Percentiles rank a stretch among this genome's conserved stretches.
phyloP scores from a whole-genome alignment of 371 early-diverging fungal genomes.

The Parasitella parasitica region DNA sequence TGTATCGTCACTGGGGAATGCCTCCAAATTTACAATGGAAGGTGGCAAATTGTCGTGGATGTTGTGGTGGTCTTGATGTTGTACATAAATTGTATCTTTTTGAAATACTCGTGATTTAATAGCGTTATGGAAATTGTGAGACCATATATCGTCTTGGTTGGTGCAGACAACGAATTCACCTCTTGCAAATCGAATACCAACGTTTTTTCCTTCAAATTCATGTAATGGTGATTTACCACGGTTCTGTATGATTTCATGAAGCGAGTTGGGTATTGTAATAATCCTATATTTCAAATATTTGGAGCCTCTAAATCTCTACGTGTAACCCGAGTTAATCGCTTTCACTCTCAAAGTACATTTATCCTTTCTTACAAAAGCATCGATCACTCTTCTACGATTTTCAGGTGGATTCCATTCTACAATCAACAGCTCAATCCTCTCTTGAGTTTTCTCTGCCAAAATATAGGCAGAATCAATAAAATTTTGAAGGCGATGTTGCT shows the following conservation, averaged over 20 bases:
- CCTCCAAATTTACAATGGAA: constrained; percentile 28
- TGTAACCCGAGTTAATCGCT: not conserved
- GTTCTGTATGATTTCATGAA: constrained; percentile 33
- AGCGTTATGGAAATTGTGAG: constrained; percentile 47
- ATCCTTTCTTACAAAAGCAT: constrained; percentile 30
- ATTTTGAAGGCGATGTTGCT: constrained; percentile 44
- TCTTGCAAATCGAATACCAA: constrained; percentile 48
- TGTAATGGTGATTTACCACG: constrained; percentile 24
- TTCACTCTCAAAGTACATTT: not conserved
- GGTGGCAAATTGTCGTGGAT: constrained; percentile 31
- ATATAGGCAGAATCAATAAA: constrained; percentile 44
- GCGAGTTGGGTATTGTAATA: constrained; percentile 37
- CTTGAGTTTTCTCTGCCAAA: constrained; percentile 39
- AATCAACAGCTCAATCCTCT: constrained; percentile 38
- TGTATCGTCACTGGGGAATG: constrained; percentile 34
- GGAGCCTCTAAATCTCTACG: constrained; percentile 37
- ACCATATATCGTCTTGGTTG: constrained; percentile 52
- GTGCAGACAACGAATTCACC: constrained; percentile 47
- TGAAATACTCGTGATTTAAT: constrained; percentile 35
- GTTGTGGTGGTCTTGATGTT: constrained; percentile 39
- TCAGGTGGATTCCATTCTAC: constrained; percentile 49
- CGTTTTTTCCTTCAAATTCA: constrained; percentile 47
- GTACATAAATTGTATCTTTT: constrained; percentile 41
- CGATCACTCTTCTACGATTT: constrained; percentile 29
- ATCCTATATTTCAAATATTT: constrained; percentile 42